Percentiles rank a stretch among this genome's conserved stretches.
Conservation (phyloP, 2,329 filamentous ascomycete genomes). For the Ilyonectria destructans region DNA sequence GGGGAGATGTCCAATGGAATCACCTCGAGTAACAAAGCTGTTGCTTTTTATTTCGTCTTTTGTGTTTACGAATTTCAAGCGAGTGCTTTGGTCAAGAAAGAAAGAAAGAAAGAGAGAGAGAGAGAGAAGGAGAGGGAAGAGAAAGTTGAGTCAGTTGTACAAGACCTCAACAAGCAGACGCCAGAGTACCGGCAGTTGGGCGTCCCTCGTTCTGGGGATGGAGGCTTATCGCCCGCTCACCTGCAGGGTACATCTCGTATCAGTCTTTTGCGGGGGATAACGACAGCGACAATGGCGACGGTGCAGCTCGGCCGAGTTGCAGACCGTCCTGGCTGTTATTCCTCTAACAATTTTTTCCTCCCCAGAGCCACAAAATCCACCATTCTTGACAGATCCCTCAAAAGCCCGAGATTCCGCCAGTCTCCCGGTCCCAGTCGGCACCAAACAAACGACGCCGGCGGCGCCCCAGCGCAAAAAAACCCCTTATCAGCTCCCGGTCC, state of each 20-base stretch:
- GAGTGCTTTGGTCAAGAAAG: background rate
- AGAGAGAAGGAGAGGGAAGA: background rate
- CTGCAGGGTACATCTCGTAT: constrained; percentile 17
- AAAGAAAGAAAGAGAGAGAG: background rate
- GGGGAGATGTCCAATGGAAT: constrained; percentile 29
- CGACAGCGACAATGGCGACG: background rate
- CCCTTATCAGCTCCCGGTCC: constrained; percentile 37
- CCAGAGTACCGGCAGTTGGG: constrained; percentile 3
- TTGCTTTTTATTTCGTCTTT: constrained; percentile 1
- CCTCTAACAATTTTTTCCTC: constrained; percentile 8
- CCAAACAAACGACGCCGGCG: constrained; percentile 20
- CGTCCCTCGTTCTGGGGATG: constrained; percentile 9
- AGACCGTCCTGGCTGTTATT: constrained; percentile 14
- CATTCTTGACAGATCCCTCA: background rate
- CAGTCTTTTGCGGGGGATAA: constrained; percentile 29
- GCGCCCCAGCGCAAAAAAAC: constrained; percentile 4
- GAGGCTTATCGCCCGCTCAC: constrained; percentile 28
- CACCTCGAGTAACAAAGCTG: constrained; percentile 15
- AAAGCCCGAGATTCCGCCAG: constrained; percentile 19
- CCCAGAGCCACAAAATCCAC: background rate
- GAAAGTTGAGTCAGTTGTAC: constrained; percentile 4
- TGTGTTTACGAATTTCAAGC: background rate
- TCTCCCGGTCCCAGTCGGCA: constrained; percentile 4
- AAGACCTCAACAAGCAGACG: constrained; percentile 1
- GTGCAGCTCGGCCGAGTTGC: constrained; percentile 4